Evolutionary conservation across 2,329 filamentous ascomycete genomes (phyloP).

Genomic region (Penicillium sp.): DNA sequence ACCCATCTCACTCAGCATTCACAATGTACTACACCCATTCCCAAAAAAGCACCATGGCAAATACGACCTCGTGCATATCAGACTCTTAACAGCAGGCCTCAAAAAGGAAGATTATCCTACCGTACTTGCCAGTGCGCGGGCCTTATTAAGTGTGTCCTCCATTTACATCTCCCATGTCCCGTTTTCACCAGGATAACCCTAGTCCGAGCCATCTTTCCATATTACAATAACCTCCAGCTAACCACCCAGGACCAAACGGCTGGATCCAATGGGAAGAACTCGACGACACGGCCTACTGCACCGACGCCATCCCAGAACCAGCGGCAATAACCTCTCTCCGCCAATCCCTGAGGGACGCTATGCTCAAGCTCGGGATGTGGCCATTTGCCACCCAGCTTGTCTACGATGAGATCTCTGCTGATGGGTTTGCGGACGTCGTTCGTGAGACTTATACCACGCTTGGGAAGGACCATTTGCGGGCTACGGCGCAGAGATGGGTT

Average conservation of each 20-base stretch:
- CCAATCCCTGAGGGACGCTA: slow-evolving; percentile 10
- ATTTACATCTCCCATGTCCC: no score
- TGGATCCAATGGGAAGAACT: slow-evolving; percentile 32
- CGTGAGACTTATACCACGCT: slow-evolving; percentile 14
- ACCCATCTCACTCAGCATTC: slow-evolving; percentile 15
- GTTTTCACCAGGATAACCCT: no score
- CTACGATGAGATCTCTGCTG: slow-evolving; percentile 6
- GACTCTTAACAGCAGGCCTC: slow-evolving; percentile 28
- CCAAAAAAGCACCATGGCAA: slow-evolving; percentile 24
- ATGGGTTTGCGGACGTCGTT: slow-evolving; percentile 10
- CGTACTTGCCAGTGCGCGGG: slow-evolving; percentile 26
- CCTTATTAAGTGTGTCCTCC: slow-evolving; percentile 26
- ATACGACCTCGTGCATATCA: slow-evolving; percentile 34
- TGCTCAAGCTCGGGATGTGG: slow-evolving; percentile 15
- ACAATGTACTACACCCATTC: slow-evolving; percentile 29
- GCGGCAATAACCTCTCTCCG: slow-evolving; percentile 8
- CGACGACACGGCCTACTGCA: slow-evolving; percentile 20
- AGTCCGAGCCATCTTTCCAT: no score
- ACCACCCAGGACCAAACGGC: slow-evolving; percentile 23
- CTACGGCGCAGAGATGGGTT: slow-evolving; percentile 16
- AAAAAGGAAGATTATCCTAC: slow-evolving; percentile 22
- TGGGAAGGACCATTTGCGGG: slow-evolving; percentile 13
- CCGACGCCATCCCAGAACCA: slow-evolving; percentile 9
- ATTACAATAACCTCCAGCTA: neutral
- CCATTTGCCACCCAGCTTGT: slow-evolving; percentile 13